Percentiles rank a stretch among this genome's conserved stretches.
Conservation (phyloP, 768 basidiomycete genomes). For the Neoboletus brunneissimus region DNA sequence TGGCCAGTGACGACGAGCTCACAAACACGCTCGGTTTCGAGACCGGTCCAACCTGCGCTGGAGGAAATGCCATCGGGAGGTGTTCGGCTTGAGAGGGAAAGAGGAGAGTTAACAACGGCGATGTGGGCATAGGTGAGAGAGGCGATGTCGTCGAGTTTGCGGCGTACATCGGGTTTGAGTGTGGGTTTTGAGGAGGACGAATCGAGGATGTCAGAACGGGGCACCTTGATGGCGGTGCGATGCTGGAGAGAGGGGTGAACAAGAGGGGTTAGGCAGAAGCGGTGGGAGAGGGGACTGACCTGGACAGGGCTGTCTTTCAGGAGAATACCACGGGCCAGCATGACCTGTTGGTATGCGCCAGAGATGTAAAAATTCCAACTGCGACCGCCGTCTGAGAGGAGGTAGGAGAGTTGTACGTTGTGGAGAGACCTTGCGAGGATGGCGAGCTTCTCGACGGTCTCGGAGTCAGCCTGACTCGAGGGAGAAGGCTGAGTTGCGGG, state of each 20-base stretch:
- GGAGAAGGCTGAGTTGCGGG: constrained; percentile 34
- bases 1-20: constrained; percentile 89
- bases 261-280: constrained; percentile 6
- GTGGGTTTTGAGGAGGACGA: constrained; percentile 72
- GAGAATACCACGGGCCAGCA: constrained; percentile 84
- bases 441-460: constrained; percentile 76
- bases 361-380: constrained; percentile 90
- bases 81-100: constrained; percentile 69
- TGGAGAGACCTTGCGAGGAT: constrained; percentile 78
- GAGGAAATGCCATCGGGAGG: constrained; percentile 75
- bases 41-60: constrained; percentile 80
- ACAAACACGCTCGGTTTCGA: constrained; percentile 93
- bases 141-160: constrained; percentile 90
- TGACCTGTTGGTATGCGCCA: constrained; percentile 90
- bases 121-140: constrained; percentile 91
- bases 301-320: constrained; percentile 87
- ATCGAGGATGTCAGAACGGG: constrained; percentile 92
- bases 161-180: constrained; percentile 78
- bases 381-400: constrained; percentile 60
- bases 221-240: constrained; percentile 83
- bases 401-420: constrained; percentile 81
- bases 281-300: constrained; percentile 39
- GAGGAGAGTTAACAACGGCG: constrained; percentile 86
- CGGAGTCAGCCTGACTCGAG: constrained; percentile 50
- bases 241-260: constrained; percentile 46